Evolutionary conservation across 345 rosid species (phyloP), one percentile per base, ranked within the genome.

Genomic region (Eutrema heterophyllum): DNA sequence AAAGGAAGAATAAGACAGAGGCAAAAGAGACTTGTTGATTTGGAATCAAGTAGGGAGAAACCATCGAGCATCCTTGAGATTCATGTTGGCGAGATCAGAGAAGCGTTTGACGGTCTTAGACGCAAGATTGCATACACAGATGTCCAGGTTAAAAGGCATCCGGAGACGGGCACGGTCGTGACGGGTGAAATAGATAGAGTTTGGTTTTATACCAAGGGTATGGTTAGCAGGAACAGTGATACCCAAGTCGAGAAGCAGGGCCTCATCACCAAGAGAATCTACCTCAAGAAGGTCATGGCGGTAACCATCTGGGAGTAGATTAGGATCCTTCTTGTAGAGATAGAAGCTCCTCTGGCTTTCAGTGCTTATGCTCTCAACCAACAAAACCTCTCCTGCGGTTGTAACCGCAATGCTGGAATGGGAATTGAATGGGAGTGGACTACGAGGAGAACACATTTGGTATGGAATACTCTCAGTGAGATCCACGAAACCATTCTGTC

Each of bases 131-230:
- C 13, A 67, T 38, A 51, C 60, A 51, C 48, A 67, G 2, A 67
- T 21, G 48, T 66, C 70, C 3, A 39, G 36, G 9, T 24, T 2
- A 50, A 4, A 50, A 13, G 1, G 5, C 12, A 13, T 1, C 5
- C 9, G 2, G 43, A 2, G 9, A 8, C 16, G 0, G 3, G 5
- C 13, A 50, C 48, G 70, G 48, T 66, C 48, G 49, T 33, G 11
- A 51, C 48, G n/a, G 5, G 59, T 66, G 59, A 66, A 64, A 16
- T 64, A 64, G 43, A 64, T 64, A 7, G 16, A 46, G 55, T 64
- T 18, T 46, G 68, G 43, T 29, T 46, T 2, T 32, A 64, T 16
- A 64, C 68, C 68, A 64, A 46, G 30, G 0, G 4, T 3, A n/a
- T 2, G 8, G 53, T 45, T 16, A 15, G n/a, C 67, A 27, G 51